Conservation (phyloP, 495 filamentous ascomycete genomes). For the Aspergillus bertholletiae region DNA sequence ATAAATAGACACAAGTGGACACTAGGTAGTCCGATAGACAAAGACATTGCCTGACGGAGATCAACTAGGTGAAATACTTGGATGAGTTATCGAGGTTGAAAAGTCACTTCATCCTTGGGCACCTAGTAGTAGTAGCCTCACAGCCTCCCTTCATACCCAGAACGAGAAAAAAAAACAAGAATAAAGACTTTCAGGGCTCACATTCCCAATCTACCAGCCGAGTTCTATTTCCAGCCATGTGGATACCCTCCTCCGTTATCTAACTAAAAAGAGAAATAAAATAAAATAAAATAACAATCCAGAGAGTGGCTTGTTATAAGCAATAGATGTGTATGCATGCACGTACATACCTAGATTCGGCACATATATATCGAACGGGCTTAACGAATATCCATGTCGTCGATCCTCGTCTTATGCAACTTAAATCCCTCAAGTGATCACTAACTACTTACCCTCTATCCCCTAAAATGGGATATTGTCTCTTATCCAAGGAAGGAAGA, state of each 20-base stretch:
- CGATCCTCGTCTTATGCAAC: constrained; percentile 17
- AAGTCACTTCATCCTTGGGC: too few species aligned
- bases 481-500: too few species aligned
- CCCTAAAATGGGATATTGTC: too few species aligned
- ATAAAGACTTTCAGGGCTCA: too few species aligned
- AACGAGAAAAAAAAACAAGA: too few species aligned
- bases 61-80: background rate
- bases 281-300: background rate
- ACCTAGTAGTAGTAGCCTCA: too few species aligned
- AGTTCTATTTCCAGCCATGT: background rate
- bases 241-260: background rate
- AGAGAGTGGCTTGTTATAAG: background rate
- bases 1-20: too few species aligned
- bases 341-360: background rate
- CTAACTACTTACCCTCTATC: too few species aligned
- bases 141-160: too few species aligned
- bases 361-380: background rate
- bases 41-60: background rate
- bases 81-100: too few species aligned
- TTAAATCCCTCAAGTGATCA: constrained; percentile 10
- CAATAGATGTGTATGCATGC: background rate
- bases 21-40: too few species aligned
- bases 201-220: background rate
- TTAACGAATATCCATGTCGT: constrained; percentile 9
- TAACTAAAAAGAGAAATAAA: too few species aligned